Evolutionary conservation across 202 grass and related monocot genomes (phyloP).

Genomic region (Dendrocalamus latiflorus): DNA sequence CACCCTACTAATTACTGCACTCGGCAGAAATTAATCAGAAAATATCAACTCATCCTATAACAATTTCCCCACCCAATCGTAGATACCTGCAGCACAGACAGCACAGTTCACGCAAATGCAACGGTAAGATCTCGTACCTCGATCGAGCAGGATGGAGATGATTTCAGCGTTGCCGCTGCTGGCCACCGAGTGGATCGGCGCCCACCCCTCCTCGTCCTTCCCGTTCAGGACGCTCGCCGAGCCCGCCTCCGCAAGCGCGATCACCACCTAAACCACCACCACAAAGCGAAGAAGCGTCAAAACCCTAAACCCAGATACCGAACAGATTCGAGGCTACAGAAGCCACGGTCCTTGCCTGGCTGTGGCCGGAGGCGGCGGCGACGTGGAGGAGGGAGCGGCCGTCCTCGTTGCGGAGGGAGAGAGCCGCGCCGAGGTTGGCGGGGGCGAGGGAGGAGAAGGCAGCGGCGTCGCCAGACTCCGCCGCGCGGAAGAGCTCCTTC

Average conservation of each 20-base stretch:
- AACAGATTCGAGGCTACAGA: no score
- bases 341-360: slow-evolving; percentile 7
- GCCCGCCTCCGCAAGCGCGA: slow-evolving; percentile 31
- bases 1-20: background rate
- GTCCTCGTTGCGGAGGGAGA: slow-evolving; percentile 67
- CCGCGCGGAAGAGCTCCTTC: slow-evolving; percentile 78
- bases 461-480: slow-evolving; percentile 43
- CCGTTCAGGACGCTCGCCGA: slow-evolving; percentile 50
- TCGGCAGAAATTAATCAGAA: no score
- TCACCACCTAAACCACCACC: slow-evolving; percentile 10
- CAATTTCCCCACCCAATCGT: no score
- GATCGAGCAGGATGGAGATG: slow-evolving; percentile 54
- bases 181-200: slow-evolving; percentile 64
- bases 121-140: slow-evolving; percentile 31
- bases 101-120: no score
- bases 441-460: slow-evolving; percentile 46
- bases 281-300: no score
- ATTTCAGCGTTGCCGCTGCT: slow-evolving; percentile 74
- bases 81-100: no score
- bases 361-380: slow-evolving; percentile 46
- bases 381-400: slow-evolving; percentile 84
- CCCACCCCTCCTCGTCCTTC: slow-evolving; percentile 89
- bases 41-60: no score
- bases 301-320: no score
- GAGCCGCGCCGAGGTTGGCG: slow-evolving; percentile 27